Evolutionary conservation across 352 stramenopile species (phyloP), one percentile per base, ranked within the genome.

Genomic region (Globisporangium lucens): DNA sequence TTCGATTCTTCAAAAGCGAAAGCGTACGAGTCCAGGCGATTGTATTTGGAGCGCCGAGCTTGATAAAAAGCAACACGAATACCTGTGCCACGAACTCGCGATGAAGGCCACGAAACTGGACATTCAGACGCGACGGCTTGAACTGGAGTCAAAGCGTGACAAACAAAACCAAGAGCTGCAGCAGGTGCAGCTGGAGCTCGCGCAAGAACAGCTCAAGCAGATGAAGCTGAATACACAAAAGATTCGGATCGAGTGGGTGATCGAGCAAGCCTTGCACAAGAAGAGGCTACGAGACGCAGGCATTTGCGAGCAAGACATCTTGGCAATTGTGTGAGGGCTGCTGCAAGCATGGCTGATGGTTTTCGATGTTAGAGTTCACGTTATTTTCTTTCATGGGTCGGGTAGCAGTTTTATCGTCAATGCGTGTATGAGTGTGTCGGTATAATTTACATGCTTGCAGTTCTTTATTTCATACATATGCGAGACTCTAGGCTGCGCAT

Each of bases 241-340:
- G 67, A 74, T 84, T 56, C 80, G 75, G 53, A 72, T 65, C 3
- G 76, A 87, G 61, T 85, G 76, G 79, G 66, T 85, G 59, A 68
- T 85, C 24, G 76, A 87, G n/a, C 77, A 85, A 62, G 67, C 77
- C 63, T 59, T 87, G 43, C 79, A 87, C 29, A 87, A 84, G 68
- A 87, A 87, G 47, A 64, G 75, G 24, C 61, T 87, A 9, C 73
- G 65, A 35, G 77, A 85, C 33, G 79, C 79, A 17, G 75, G 77
- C 6, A 77, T 85, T 43, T 78, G 75, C 20, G 67, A 78, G 20
- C 68, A 80, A 30, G 75, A 85, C 33, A 69, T 73, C 15, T 57
- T 75, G 9, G 71, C 70, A 22, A 67, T 76, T 43, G 57, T 73
- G 63, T 76, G 57, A 79, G 33, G 12, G 13, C 12, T 22, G 30